Conservation (phyloP, 768 basidiomycete genomes). For the Termitomyces sp. region DNA sequence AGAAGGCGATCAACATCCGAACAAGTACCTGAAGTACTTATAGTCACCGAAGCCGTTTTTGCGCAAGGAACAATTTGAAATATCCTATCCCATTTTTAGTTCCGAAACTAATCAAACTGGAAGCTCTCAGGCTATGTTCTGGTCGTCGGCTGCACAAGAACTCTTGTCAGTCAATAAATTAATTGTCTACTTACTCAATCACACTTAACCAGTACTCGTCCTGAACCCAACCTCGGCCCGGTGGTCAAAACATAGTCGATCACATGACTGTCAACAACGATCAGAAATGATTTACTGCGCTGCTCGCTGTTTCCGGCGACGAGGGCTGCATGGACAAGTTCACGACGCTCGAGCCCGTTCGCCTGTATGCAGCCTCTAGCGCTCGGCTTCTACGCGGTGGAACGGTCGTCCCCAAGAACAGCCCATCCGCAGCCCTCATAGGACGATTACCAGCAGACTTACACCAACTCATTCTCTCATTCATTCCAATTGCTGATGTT, state of each 20-base stretch:
- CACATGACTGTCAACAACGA: conserved; percentile 9
- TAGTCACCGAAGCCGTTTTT: background rate
- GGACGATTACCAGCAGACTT: conserved; percentile 79
- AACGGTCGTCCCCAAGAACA: conserved; percentile 13
- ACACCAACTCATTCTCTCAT: conserved; percentile 67
- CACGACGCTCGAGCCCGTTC: conserved; percentile 74
- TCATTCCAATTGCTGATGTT: conserved; percentile 77
- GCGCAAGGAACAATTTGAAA: background rate
- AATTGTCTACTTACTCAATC: too few relatives aligned
- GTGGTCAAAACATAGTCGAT: background rate
- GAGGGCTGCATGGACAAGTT: conserved; percentile 70
- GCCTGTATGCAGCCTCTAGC: conserved; percentile 39
- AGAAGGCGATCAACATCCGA: background rate
- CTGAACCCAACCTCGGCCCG: too few relatives aligned
- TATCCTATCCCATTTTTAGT: background rate
- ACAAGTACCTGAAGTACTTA: background rate
- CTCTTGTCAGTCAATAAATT: too few relatives aligned
- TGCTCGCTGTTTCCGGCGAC: conserved; percentile 4
- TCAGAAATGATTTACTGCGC: conserved; percentile 1
- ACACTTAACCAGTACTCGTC: too few relatives aligned
- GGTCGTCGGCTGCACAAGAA: too few relatives aligned
- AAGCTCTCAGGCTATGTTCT: too few relatives aligned
- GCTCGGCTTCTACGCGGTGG: conserved; percentile 22
- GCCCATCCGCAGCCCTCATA: conserved; percentile 35
- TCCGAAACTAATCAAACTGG: too few relatives aligned